Percentiles rank a stretch among this genome's conserved stretches.
These are phyloP conservation scores for Ambrosia hybrid DNA, from an alignment of 140 eudicot genomes.

Conservation along the genomic window DNA sequence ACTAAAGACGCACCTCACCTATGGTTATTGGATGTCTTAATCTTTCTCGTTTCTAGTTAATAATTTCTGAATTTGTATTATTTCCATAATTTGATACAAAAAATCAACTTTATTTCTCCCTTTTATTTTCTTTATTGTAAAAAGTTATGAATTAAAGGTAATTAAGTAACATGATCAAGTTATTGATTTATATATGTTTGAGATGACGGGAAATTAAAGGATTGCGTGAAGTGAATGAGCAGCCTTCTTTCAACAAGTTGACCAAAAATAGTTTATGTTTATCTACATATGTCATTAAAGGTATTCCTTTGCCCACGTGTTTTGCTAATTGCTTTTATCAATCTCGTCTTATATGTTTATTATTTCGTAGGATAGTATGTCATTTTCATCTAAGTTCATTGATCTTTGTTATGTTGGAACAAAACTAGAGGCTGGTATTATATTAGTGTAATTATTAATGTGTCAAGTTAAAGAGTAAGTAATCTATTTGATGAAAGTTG, in stretches of 20 bases:
- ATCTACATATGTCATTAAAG: conserved; percentile 9
- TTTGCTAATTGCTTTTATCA: not conserved
- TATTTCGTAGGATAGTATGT: conserved; percentile 2
- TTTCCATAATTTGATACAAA: not conserved
- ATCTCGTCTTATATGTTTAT: not conserved
- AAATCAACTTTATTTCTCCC: not conserved
- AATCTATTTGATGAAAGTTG: conserved; percentile 14
- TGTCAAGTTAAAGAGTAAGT: conserved; percentile 2
- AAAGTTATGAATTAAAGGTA: not conserved
- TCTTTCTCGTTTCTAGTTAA: not conserved
- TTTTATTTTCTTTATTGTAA: not conserved
- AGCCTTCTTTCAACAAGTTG: conserved; percentile 22
- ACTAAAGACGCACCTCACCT: not conserved
- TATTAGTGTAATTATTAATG: not conserved
- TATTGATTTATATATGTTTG: not conserved
- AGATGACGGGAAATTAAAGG: conserved; percentile 10
- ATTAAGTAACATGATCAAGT: not conserved
- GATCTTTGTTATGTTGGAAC: conserved; percentile 14
- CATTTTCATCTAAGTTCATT: conserved; percentile 17
- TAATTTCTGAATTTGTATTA: not conserved
- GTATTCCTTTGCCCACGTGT: conserved; percentile 29
- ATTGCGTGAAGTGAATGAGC: conserved; percentile 32
- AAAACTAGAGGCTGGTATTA: conserved; percentile 22
- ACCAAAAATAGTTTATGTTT: conserved; percentile 32
- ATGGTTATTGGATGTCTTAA: conserved; percentile 6